Evolutionary conservation across 2,329 filamentous ascomycete species (phyloP).

Genomic region (Leptodontidium sp.): DNA sequence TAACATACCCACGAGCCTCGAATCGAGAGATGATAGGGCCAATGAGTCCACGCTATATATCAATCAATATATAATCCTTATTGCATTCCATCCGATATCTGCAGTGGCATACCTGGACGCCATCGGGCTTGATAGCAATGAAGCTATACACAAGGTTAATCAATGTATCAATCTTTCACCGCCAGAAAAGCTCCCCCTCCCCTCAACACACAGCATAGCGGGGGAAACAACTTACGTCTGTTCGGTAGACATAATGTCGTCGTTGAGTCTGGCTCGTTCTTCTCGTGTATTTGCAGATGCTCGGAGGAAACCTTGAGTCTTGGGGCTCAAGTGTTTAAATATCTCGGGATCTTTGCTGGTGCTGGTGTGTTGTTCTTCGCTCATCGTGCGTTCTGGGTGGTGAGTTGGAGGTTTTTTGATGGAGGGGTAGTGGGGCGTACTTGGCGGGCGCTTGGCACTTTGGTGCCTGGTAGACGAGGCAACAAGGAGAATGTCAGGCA

Average conservation of each 20-base stretch:
- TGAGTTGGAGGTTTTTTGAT: constrained; percentile 35
- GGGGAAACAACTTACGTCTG: constrained; percentile 71
- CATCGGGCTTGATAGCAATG: constrained; percentile 99
- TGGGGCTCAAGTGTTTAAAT: constrained; percentile 55
- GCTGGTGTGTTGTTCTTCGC: constrained; percentile 36
- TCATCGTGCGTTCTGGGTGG: constrained; percentile 33
- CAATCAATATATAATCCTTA: constrained; percentile 31
- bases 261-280: constrained; percentile 46
- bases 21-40: constrained; percentile 98
- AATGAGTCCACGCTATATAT: constrained; percentile 85
- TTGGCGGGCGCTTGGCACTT: constrained; percentile 20
- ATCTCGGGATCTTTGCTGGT: constrained; percentile 50
- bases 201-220: constrained; percentile 3
- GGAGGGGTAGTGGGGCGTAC: constrained; percentile 31
- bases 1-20: constrained; percentile 86
- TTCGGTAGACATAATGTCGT: constrained; percentile 75
- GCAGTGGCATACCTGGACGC: constrained; percentile 81
- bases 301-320: constrained; percentile 55
- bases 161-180: constrained; percentile 35
- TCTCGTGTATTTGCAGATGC: constrained; percentile 46
- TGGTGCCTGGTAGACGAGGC: background rate
- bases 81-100: background rate
- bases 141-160: constrained; percentile 69
- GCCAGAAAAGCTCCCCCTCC: constrained; percentile 29
- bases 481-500: background rate